Base-by-base conservation (phyloP, 2,329 filamentous ascomycete genomes). In the Pseudogymnoascus verrucosus region DNA sequence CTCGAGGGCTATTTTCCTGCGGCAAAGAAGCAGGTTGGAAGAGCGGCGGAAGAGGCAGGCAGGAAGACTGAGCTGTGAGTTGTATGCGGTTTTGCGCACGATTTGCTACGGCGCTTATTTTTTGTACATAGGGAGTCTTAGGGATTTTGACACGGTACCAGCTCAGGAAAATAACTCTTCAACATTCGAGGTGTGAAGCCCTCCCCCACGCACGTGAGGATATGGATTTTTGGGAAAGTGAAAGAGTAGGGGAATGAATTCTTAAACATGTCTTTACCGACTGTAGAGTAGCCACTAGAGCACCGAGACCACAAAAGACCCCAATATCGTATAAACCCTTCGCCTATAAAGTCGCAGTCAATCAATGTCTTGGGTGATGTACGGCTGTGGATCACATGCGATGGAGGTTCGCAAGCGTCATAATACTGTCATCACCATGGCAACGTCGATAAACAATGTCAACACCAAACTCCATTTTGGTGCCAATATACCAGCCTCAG, bases 1-100 rank as follows among this genome's bases (percentile, higher is more conserved):
- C 76, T 98, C 65, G 73, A 74, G 51, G 73, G 73, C 2, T 67
- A 69, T 63, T 71, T 75, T 12, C 68, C 70, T 14, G 26, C 61
- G 16, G 12, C 57, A 4, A 60, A 44, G 12, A 5, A n/a, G 47
- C 31, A 31, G 47, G 26, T 26, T 19, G n/a, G n/a, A 34, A 57
- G 51, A 6, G n/a, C 51, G 28, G 47, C n/a, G 26, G 10, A 34
- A 57, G 28, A 57, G 2, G 51, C n/a, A 12, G 51, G 26, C 26
- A 57, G 51, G 51, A 57, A 57, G 51, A 34, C 51, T 34, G 51
- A 57, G 51, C 51, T 57, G 51, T 57, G 51, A 57, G 51, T 57
- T 57, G 51, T 28, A 57, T 34, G 28, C n/a, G 28, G 28, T 19
- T 26, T 19, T 57, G 28, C 8, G 26, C 14, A 34, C 5, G 5